Conservation (phyloP, 2,329 filamentous ascomycete genomes). For the Apiospora arundinis region DNA sequence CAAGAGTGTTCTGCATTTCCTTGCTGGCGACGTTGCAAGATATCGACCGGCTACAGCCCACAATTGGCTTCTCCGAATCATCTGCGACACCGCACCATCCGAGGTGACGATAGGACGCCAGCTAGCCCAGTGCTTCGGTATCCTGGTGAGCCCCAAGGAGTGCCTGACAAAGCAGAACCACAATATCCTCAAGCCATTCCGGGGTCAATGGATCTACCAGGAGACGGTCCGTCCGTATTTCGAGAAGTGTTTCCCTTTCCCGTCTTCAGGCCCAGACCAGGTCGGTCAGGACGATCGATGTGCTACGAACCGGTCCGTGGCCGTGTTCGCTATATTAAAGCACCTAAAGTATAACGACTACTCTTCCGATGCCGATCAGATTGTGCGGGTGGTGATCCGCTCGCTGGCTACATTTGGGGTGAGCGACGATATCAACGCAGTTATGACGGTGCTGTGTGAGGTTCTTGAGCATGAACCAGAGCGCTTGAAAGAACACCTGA, state of each 20-base stretch:
- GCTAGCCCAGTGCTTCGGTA: constrained; percentile 35
- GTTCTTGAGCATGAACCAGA: constrained; percentile 54
- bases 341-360: constrained; percentile 59
- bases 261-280: not conserved
- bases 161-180: constrained; percentile 37
- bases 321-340: constrained; percentile 55
- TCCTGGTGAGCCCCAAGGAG: constrained; percentile 37
- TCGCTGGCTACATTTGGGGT: constrained; percentile 50
- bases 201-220: constrained; percentile 38
- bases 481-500: constrained; percentile 54
- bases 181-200: constrained; percentile 34
- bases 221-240: constrained; percentile 43
- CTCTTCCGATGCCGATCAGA: constrained; percentile 53
- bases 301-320: constrained; percentile 52
- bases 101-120: constrained; percentile 33
- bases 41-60: constrained; percentile 28
- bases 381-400: constrained; percentile 57
- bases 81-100: constrained; percentile 28
- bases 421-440: constrained; percentile 53
- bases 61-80: constrained; percentile 32
- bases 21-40: constrained; percentile 40
- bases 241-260: constrained; percentile 46
- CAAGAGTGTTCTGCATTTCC: constrained; percentile 37
- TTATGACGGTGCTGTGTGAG: constrained; percentile 55
- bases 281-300: constrained; percentile 33